A percentile compares a stretch with the other conserved stretches of the same genome.
These are phyloP conservation scores for Prunus persica DNA, from an alignment of 306 rosid genomes.

Conservation along the genomic window Prunus_persica_NCBIv2 NC_034014.1:9037001-9037500, in stretches of 20 bases:
- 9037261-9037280: conserved; percentile 73
- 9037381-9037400: conserved; percentile 28
- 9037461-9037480: too few relatives aligned
- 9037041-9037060: neutral
- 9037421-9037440: too few relatives aligned
- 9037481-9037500: too few relatives aligned
- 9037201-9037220: conserved; percentile 28
- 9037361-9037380: conserved; percentile 47
- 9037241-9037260: conserved; percentile 73
- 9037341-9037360: conserved; percentile 38
- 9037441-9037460: too few relatives aligned
- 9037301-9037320: conserved; percentile 55
- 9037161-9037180: conserved; percentile 48
- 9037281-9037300: conserved; percentile 45
- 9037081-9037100: neutral
- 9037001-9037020: too few relatives aligned
- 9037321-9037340: conserved; percentile 52
- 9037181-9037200: conserved; percentile 50
- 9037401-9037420: neutral
- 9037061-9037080: neutral
- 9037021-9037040: too few relatives aligned
- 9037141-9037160: conserved; percentile 27
- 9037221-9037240: conserved; percentile 38
- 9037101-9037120: neutral
- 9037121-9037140: neutral